Evolutionary conservation across 1,284 basidiomycete genomes (phyloP).

Genomic region (Pseudozyma pruni): DNA sequence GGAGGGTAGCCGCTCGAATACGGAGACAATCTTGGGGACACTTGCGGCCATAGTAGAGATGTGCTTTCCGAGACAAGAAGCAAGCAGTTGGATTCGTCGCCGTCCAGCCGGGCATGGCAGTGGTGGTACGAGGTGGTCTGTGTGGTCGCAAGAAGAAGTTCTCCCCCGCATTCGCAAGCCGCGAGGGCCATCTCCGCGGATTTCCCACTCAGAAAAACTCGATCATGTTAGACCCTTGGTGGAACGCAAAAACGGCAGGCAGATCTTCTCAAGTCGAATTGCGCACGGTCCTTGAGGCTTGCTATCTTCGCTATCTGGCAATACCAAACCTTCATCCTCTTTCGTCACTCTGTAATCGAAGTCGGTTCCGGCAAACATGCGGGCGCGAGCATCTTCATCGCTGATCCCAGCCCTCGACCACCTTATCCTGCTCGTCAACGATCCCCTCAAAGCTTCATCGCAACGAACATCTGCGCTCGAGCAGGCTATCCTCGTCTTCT

Average conservation of each 20-base stretch:
- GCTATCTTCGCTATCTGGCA: not conserved
- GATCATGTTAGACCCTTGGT: no score
- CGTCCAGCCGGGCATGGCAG: no score
- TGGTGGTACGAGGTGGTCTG: no score
- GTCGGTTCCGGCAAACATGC: not conserved
- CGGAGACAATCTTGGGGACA: constrained; percentile 25
- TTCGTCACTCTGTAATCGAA: not conserved
- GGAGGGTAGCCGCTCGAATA: constrained; percentile 26
- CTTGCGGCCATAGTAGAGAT: no score
- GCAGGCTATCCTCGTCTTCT: constrained; percentile 35
- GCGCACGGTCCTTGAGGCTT: constrained; percentile 6
- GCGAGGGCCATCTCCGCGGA: no score
- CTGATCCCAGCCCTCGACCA: constrained; percentile 52
- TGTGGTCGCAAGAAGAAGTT: no score
- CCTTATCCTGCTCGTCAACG: constrained; percentile 47
- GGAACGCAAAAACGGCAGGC: no score
- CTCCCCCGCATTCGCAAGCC: no score
- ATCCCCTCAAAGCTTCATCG: constrained; percentile 21
- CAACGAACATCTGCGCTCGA: constrained; percentile 25
- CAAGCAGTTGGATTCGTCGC: no score
- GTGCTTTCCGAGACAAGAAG: no score
- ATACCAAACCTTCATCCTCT: no score
- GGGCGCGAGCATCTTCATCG: constrained; percentile 1
- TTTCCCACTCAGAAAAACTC: no score
- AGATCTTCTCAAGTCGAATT: not conserved